These are phyloP conservation scores for Myxozyma mucilagina DNA, from an alignment of 805 yeast genomes.

Conservation along the genomic window DNA sequence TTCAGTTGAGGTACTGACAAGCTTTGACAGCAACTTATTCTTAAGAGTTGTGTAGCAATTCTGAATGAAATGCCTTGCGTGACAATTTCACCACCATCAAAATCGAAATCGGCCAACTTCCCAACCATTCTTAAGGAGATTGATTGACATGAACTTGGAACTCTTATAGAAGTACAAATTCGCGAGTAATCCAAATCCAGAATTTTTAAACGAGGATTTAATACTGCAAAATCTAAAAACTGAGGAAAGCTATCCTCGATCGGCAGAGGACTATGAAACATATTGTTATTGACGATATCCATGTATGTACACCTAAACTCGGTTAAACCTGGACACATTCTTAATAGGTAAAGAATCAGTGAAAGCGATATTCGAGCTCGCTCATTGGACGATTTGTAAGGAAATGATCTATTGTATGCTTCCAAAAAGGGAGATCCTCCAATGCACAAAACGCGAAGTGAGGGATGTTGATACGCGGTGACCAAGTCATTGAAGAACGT, in stretches of 20 bases:
- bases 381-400: not conserved
- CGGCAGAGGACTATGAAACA: not conserved
- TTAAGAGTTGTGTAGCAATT: not conserved
- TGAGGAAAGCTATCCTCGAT: not conserved
- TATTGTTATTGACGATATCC: constrained; percentile 1
- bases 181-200: not conserved
- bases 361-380: not conserved
- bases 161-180: not conserved
- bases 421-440: constrained; percentile 7
- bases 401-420: not conserved
- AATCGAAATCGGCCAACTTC: not conserved
- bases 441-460: not conserved
- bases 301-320: constrained; percentile 10
- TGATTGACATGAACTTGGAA: not conserved
- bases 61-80: too few relatives aligned
- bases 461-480: constrained; percentile 4
- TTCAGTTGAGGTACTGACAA: not conserved
- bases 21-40: not conserved
- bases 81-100: not conserved
- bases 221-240: not conserved
- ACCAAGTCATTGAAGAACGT: constrained; percentile 3
- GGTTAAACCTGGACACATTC: not conserved
- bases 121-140: not conserved
- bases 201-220: not conserved
- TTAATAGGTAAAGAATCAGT: not conserved